Evolutionary conservation across 257 asterid species (phyloP), one percentile per base, ranked within the genome.

Genomic region (Marsdenia floribunda): DNA sequence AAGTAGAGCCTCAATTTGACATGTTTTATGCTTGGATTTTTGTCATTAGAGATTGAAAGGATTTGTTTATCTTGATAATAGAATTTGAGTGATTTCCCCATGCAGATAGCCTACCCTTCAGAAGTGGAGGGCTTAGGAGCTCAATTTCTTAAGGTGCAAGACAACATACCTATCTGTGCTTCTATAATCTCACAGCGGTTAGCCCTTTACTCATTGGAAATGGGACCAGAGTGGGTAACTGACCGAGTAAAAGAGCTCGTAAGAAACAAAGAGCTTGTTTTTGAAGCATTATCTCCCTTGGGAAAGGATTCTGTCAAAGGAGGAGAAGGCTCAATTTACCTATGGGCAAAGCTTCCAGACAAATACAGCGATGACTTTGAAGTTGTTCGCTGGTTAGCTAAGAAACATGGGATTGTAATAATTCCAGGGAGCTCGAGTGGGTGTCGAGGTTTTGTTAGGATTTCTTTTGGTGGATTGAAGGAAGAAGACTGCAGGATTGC

Each of bases 141-240:
- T 13, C 96, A 85, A 74, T 96, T 95, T 79, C 96, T 92, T 21
- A 92, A 95, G 89, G 90, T 91, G 61, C 99, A 95, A 75, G 99
- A 95, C 81, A 95, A 95, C 89, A 95, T 95, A 59, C 99, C 99
- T 9, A 95, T 95, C 21, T 95, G 99, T 54, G 99, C 99, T 37
- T 70, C 96, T 11, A 85, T 92, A 83, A 87, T 92, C 82, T 83
- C 90, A 72, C 99, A 95, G 61, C 85, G 84, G 22, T 89, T 95
- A 24, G 97, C 97, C 24, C 97, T 95, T 15, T 85, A 88, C 85
- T 86, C 97, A 0, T 55, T 95, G 80, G 96, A 95, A 80, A 35
- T 83, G 94, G 99, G 97, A 12, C 94, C 96, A n/a, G 70, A 76
- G 13, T 95, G 99, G 99, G 98, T 95, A 7, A 79, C 87, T 7